Percentiles rank a stretch among this genome's conserved stretches.
Conservation (phyloP, 1,139 yeast genomes). For the Pichia sp. region DNA sequence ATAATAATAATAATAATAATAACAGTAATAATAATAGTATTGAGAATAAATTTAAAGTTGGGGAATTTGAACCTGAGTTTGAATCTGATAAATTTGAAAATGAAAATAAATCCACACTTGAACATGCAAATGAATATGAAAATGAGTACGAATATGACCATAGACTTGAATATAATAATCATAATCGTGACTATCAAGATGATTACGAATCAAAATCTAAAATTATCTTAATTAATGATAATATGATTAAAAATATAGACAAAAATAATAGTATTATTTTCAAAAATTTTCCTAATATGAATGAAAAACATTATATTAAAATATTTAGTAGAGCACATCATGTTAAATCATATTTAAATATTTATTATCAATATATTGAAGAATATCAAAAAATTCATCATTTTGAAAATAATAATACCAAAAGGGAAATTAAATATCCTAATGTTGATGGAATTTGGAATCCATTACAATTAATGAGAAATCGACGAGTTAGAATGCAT, state of each 20-base stretch:
- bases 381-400: constrained; percentile 21
- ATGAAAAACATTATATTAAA: constrained; percentile 30
- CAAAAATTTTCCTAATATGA: constrained; percentile 4
- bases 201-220: no score
- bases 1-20: no score
- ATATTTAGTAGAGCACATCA: constrained; percentile 40
- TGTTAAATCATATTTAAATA: constrained; percentile 45
- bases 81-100: no score
- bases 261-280: neutral
- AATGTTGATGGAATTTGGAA: constrained; percentile 67
- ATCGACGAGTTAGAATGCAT: constrained; percentile 50
- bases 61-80: no score
- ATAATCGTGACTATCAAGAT: no score
- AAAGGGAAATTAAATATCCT: constrained; percentile 27
- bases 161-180: no score
- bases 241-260: neutral
- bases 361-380: constrained; percentile 45
- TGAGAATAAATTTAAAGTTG: no score
- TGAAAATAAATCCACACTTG: no score
- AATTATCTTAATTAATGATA: neutral
- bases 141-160: no score
- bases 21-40: no score
- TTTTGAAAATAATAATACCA: constrained; percentile 29
- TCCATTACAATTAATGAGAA: constrained; percentile 74
- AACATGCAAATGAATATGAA: no score